These are phyloP conservation scores for Aspergillus sp. DNA, from an alignment of 2,329 filamentous ascomycete species.

Conservation along the genomic window DNA sequence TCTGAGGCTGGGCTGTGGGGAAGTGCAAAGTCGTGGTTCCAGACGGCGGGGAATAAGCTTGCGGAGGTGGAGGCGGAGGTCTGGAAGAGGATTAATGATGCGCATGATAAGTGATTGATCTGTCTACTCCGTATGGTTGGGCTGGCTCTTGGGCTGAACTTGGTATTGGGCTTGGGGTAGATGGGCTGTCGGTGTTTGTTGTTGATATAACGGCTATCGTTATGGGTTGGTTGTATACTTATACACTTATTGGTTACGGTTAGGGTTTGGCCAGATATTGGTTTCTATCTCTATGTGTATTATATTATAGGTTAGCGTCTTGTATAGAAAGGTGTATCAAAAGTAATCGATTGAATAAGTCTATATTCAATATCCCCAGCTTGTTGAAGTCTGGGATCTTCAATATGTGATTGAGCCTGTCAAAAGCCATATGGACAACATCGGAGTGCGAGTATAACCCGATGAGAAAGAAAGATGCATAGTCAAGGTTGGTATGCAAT, in stretches of 20 bases:
- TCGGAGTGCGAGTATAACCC: slow-evolving; percentile 9
- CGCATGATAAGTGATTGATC: slow-evolving; percentile 31
- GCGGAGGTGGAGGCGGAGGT: slow-evolving; percentile 52
- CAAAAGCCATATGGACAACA: slow-evolving; percentile 22
- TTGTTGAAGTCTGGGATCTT: slow-evolving; percentile 10
- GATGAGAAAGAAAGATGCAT: not conserved
- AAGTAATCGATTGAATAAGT: not conserved
- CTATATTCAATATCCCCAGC: slow-evolving; percentile 7
- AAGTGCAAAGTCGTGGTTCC: slow-evolving; percentile 49
- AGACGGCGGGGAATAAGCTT: slow-evolving; percentile 45
- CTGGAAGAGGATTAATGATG: slow-evolving; percentile 53
- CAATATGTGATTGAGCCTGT: not conserved
- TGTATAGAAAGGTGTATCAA: not conserved
- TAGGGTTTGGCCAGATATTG: not conserved
- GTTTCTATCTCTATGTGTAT: not conserved
- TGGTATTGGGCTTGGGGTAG: too few species aligned
- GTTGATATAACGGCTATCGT: not conserved
- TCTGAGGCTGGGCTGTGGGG: slow-evolving; percentile 34
- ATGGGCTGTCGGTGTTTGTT: not conserved
- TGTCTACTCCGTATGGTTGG: not conserved
- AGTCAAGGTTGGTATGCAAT: not conserved
- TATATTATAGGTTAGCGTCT: not conserved
- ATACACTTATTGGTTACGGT: not conserved
- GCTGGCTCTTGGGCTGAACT: not conserved
- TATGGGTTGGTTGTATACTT: not conserved